Evolutionary conservation across 768 basidiomycete species (phyloP).

Genomic region (Paxillus ammoniavirescens): DNA sequence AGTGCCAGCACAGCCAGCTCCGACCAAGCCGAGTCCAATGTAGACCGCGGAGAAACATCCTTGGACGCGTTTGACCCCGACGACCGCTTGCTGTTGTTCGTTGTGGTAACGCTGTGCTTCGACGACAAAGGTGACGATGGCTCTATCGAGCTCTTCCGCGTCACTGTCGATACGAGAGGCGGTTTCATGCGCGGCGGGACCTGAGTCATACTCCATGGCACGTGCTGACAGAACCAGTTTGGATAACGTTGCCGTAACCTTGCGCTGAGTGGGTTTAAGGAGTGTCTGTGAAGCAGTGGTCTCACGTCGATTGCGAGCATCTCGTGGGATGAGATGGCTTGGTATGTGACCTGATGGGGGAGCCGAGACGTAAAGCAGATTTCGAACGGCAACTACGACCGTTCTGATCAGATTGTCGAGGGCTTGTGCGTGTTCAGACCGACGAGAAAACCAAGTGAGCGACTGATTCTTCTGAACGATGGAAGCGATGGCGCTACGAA

Average conservation of each 20-base stretch:
- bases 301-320: slow-evolving; percentile 43
- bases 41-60: slow-evolving; percentile 62
- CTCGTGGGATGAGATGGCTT: slow-evolving; percentile 48
- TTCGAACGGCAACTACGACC: slow-evolving; percentile 72
- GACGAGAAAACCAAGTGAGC: slow-evolving; percentile 40
- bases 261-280: slow-evolving; percentile 78
- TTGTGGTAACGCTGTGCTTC: slow-evolving; percentile 64
- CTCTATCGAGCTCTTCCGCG: slow-evolving; percentile 72
- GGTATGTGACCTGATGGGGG: slow-evolving; percentile 62
- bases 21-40: slow-evolving; percentile 76
- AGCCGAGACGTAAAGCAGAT: slow-evolving; percentile 69
- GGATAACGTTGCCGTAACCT: slow-evolving; percentile 85
- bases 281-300: slow-evolving; percentile 50
- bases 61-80: slow-evolving; percentile 50
- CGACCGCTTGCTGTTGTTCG: slow-evolving; percentile 21
- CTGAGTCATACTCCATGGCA: slow-evolving; percentile 81
- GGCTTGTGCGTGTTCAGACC: slow-evolving; percentile 51
- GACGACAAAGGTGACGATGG: slow-evolving; percentile 62
- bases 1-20: slow-evolving; percentile 68
- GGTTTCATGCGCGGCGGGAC: slow-evolving; percentile 58
- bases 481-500: slow-evolving; percentile 58
- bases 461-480: slow-evolving; percentile 60
- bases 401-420: slow-evolving; percentile 63
- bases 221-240: slow-evolving; percentile 90
- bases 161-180: slow-evolving; percentile 71